These are phyloP conservation scores for Ramaria rubella DNA, from an alignment of 768 basidiomycete species.

Conservation along the genomic window DNA sequence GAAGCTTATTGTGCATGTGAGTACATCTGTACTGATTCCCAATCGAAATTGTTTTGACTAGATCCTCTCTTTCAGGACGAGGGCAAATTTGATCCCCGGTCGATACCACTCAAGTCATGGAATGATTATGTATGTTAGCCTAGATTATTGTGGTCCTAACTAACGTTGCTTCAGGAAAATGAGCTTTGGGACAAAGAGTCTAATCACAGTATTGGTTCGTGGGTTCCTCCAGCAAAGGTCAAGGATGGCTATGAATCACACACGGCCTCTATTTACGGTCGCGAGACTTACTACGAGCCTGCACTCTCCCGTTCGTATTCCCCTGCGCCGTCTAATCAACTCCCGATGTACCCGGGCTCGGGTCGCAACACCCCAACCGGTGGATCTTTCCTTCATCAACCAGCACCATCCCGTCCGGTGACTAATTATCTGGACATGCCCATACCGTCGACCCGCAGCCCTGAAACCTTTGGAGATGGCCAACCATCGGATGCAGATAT, in stretches of 20 bases:
- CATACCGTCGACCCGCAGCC: constrained; percentile 47
- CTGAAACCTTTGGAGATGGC: constrained; percentile 43
- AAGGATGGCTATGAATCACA: constrained; percentile 74
- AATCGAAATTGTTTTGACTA: constrained; percentile 6
- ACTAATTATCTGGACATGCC: constrained; percentile 76
- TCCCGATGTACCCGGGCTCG: constrained; percentile 57
- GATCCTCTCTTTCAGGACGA: constrained; percentile 61
- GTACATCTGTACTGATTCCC: constrained; percentile 26
- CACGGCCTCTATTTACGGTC: constrained; percentile 77
- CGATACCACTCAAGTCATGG: constrained; percentile 96
- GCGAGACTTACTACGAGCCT: constrained; percentile 75
- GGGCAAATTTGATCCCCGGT: constrained; percentile 91
- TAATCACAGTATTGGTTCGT: constrained; percentile 90
- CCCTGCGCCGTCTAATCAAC: constrained; percentile 66
- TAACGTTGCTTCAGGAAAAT: constrained; percentile 55
- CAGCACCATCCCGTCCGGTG: constrained; percentile 59
- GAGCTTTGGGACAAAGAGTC: constrained; percentile 98
- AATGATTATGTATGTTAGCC: constrained; percentile 72
- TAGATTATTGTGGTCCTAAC: not conserved
- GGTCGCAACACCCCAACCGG: constrained; percentile 65
- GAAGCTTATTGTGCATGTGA: constrained; percentile 89
- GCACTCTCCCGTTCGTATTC: constrained; percentile 57
- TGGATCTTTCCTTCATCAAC: constrained; percentile 37
- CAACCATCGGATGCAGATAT: constrained; percentile 62
- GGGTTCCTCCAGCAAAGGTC: constrained; percentile 72